Conservation (phyloP, 176 grass and related monocot species). For the Zizania latifolia region DNA sequence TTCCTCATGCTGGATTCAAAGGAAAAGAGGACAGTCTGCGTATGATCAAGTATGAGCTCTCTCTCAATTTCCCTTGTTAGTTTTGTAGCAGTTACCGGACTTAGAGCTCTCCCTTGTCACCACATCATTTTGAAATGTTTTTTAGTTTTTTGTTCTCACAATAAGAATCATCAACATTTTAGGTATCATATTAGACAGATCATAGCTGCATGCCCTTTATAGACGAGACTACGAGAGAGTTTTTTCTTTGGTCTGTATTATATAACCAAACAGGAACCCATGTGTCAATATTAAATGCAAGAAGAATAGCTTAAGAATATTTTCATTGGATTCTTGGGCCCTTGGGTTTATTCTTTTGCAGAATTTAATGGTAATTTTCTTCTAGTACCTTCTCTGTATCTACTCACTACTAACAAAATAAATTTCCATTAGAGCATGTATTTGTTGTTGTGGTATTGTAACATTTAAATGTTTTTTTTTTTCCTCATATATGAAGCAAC, state of each 20-base stretch:
- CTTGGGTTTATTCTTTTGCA: not conserved
- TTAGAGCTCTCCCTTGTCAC: not conserved
- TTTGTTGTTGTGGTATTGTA: not conserved
- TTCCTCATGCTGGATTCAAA: slow-evolving; percentile 71
- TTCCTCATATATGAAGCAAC: not conserved
- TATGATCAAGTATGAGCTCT: slow-evolving; percentile 49
- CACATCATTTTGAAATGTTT: not conserved
- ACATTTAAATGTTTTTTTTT: not conserved
- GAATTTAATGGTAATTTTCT: not conserved
- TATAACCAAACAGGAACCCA: not conserved
- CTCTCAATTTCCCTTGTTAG: not conserved
- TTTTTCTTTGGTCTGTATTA: not conserved
- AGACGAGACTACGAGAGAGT: not conserved
- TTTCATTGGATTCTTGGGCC: not conserved
- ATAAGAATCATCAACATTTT: not conserved
- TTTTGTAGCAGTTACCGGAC: not conserved
- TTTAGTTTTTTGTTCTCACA: not conserved
- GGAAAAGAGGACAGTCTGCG: slow-evolving; percentile 23
- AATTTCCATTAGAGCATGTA: not conserved
- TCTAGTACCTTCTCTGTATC: not conserved
- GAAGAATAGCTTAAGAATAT: not conserved
- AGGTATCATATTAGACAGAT: not conserved
- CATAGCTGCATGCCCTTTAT: not conserved
- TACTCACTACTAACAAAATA: not conserved
- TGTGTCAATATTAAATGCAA: not conserved